These are phyloP conservation scores for Boletus rex-veris DNA, from an alignment of 768 basidiomycete genomes.

Conservation along the genomic window DNA sequence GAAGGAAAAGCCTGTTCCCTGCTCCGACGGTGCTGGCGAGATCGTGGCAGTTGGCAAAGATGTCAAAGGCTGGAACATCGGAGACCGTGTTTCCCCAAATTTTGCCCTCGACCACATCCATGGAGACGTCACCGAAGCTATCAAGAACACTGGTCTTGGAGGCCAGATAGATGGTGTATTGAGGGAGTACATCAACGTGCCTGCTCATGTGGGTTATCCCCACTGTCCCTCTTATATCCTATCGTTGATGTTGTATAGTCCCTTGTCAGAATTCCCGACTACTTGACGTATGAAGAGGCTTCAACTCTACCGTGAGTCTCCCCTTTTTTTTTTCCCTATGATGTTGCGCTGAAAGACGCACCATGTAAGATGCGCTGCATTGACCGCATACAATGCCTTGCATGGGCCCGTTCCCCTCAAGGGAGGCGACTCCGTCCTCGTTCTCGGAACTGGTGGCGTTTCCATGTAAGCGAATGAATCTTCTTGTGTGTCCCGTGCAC, in stretches of 20 bases:
- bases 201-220: slow-evolving; percentile 35
- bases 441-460: slow-evolving; percentile 56
- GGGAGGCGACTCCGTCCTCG: slow-evolving; percentile 56
- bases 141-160: slow-evolving; percentile 40
- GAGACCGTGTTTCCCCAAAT: slow-evolving; percentile 58
- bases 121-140: slow-evolving; percentile 39
- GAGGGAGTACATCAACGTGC: slow-evolving; percentile 52
- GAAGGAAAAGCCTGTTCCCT: slow-evolving; percentile 29
- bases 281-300: slow-evolving; percentile 61
- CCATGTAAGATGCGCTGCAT: slow-evolving; percentile 45
- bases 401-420: slow-evolving; percentile 47
- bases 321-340: too few species aligned
- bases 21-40: slow-evolving; percentile 57
- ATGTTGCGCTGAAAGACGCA: neutral
- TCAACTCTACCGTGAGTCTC: slow-evolving; percentile 55
- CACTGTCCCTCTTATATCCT: neutral
- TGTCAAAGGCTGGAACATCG: slow-evolving; percentile 45
- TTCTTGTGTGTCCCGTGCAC: neutral
- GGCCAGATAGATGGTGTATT: slow-evolving; percentile 50
- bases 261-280: slow-evolving; percentile 50
- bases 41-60: slow-evolving; percentile 43
- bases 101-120: slow-evolving; percentile 47
- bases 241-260: slow-evolving; percentile 29
- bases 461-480: slow-evolving; percentile 39
- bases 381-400: slow-evolving; percentile 64